Base-by-base conservation (phyloP, 2,329 filamentous ascomycete species). In the Neonectria coccinea region DNA sequence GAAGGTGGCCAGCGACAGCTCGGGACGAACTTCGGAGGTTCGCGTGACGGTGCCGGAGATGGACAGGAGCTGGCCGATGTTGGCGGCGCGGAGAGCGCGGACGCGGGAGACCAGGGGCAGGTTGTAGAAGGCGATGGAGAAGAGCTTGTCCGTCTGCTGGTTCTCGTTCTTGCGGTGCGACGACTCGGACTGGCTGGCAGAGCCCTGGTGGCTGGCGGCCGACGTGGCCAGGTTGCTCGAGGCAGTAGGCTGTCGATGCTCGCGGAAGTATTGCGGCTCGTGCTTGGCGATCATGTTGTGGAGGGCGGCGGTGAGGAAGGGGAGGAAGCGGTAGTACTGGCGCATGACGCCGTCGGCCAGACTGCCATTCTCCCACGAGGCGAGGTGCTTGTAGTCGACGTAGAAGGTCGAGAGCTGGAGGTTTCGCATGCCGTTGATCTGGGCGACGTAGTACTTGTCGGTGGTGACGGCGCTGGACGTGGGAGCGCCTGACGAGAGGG, bases 1-100 rank as follows among this genome's bases (percentile, higher is more conserved):
- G 74, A 99, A 99, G 0, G 96, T 97, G 6, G 92, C 96, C 22
- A 97, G 84, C 3, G 94, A 97, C 65, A 99, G 82, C 79, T 99
- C 96, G 0, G 96, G 96, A 36, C 96, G 89, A 25, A 99, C 96
- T 84, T 99, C 96, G 10, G 96, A 99, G 6, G 96, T 99, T 77
- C 96, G 88, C 1, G 96, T 99, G 29, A 97, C 95, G 0, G 96
- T 99, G 52, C 96, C 96, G 8, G 96, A 99, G 71, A 99, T 97
- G 11, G 96, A 97, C 6, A 97, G 88, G 47, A 99, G 86, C 76
- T 95, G 93, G 58, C 96, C 96, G 73, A 99, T 97, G 72, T 97
- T 94, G 67, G 89, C 86, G 27, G 96, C 97, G 33, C 96, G 91
- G 67, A 99, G 84, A 73, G 93, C 91, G 65, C 94, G 92, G 61